Conservation (phyloP, 345 rosid genomes). For the Ceriops zippeliana region DNA sequence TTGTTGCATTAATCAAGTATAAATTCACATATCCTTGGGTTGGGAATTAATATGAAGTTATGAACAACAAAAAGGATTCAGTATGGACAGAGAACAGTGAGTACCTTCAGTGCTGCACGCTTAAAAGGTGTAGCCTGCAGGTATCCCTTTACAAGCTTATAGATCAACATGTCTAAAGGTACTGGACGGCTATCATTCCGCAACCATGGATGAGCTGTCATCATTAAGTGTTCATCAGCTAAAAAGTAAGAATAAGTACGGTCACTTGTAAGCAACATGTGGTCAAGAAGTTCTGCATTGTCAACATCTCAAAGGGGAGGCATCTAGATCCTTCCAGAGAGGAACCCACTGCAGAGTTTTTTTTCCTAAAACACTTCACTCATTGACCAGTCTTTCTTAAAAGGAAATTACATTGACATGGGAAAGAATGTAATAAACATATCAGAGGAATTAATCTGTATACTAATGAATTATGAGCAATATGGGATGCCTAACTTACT, state of each 20-base stretch:
- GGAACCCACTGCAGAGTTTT: too few relatives aligned
- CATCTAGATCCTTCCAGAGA: background rate
- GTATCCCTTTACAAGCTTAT: conserved; percentile 72
- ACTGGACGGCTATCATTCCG: conserved; percentile 49
- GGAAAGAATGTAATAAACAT: background rate
- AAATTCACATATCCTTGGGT: too few relatives aligned
- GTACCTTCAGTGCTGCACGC: conserved; percentile 82
- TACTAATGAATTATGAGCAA: background rate
- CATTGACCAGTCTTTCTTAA: background rate
- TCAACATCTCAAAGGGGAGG: background rate
- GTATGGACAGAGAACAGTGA: background rate
- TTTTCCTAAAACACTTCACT: too few relatives aligned
- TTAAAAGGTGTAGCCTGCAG: conserved; percentile 70
- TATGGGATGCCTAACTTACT: conserved; percentile 40
- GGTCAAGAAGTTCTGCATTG: background rate
- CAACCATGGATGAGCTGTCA: conserved; percentile 92
- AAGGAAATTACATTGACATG: background rate
- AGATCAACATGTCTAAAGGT: conserved; percentile 75
- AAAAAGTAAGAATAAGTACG: background rate
- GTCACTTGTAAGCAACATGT: background rate
- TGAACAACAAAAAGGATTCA: background rate
- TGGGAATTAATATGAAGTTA: background rate
- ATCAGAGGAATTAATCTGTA: background rate
- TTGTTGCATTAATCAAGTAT: too few relatives aligned
- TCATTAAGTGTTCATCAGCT: conserved; percentile 11